Evolutionary conservation across 1,284 basidiomycete genomes (phyloP), one percentile per base, ranked within the genome.

Genomic region (Malassezia equina): DNA sequence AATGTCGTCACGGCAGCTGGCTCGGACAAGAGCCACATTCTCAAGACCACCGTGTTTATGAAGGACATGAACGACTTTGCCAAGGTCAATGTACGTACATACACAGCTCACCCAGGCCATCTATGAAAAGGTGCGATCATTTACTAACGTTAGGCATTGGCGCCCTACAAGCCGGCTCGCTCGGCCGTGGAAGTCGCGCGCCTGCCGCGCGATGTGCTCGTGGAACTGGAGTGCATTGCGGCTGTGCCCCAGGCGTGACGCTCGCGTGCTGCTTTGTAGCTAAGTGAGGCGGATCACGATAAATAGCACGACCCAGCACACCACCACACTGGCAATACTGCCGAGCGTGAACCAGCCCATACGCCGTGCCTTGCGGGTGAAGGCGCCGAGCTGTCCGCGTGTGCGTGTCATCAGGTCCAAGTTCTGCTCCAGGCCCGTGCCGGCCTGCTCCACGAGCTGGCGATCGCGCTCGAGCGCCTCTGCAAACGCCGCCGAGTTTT

Each of bases 211-310:
- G 84, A 84, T 65, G 86, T 85, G 12, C 79, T 91, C 32, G 85
- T 95, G 51, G 93, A 98, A 80, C 82, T 96, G 61, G 91, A 96
- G 78, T 84, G 83, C 66, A 86, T 93, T 72, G 87, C 84, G 23
- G 66, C 68, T 15, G 69, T 71, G 12, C 27, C 21, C 23, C 31
- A 52, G 36, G 5, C 36, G 25, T 52, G 55, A 57, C 55, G 47
- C 32, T n/a, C 44, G 19, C 24, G 15, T 12, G 28, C 27, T 11
- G 4, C 41, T n/a, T 27, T 28, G 27, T 29, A 29, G 31, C 23
- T 46, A 33, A 6, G 21, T 48, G 27, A 74, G 40, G 11, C 62
- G 56, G 43, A 74, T 74, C 50, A 74, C 60, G 23, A 74, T 36
- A 51, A 73, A 74, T 65, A 71, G 66, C 9, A 69, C 15, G 40